These are phyloP conservation scores for Cyanidioschyzon merolae DNA, from an alignment of 23 red algal species.

Conservation along the genomic window DNA sequence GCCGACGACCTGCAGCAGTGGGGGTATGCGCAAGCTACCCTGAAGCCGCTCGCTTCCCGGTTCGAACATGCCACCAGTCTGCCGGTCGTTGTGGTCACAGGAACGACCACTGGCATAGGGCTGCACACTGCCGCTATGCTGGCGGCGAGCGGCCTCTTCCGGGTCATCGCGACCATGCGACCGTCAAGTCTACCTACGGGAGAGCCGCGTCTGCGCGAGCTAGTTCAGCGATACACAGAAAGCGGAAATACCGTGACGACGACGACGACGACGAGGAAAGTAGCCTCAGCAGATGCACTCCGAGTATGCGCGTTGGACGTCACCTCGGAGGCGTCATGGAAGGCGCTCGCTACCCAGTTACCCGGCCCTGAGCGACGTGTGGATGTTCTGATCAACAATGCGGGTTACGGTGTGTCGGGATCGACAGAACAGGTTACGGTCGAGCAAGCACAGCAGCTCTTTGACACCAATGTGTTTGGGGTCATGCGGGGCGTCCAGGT, in stretches of 20 bases:
- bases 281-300: not conserved
- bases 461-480: slow-evolving; percentile 49
- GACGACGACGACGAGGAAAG: not conserved
- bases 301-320: not conserved
- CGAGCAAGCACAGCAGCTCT: slow-evolving; percentile 19
- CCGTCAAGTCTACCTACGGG: not conserved
- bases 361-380: slow-evolving; percentile 8
- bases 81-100: not conserved
- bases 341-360: not conserved
- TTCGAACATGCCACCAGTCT: not conserved
- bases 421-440: slow-evolving; percentile 25
- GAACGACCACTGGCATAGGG: slow-evolving; percentile 4
- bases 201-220: not conserved
- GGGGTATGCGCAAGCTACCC: not conserved
- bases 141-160: slow-evolving; percentile 1
- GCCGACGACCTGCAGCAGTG: not conserved
- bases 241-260: not conserved
- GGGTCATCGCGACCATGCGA: not conserved
- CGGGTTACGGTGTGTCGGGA: slow-evolving; percentile 32
- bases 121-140: slow-evolving; percentile 5
- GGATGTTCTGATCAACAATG: slow-evolving; percentile 46
- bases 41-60: not conserved
- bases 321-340: not conserved
- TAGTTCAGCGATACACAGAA: not conserved
- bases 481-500: slow-evolving; percentile 22